Evolutionary conservation across 78 protist species (phyloP), one percentile per base, ranked within the genome.

Genomic region (Tieghemostelium lacteum): DNA sequence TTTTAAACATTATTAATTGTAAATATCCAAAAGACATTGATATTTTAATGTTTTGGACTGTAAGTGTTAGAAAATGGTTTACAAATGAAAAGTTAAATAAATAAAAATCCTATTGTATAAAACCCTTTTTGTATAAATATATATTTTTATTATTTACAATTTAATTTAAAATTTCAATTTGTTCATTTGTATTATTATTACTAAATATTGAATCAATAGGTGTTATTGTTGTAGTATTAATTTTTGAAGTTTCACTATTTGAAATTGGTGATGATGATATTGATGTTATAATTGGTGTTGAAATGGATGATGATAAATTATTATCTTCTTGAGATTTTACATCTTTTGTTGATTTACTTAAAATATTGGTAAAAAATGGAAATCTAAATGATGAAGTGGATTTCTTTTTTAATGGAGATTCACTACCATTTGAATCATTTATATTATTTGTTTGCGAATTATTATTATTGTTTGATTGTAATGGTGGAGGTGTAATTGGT

Each of bases 1-100:
- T 80, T 49, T 29, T 80, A 36, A 70, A 80, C 24, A 40, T 80
- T 31, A 67, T 80, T 14, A 80, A 80, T 55, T 80, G 88, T 80
- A 20, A 55, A 4, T 24, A 22, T n/a, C 76, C 61, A 57, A 80
- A 80, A 57, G 88, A 80, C 57, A 40, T 64, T 36, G 73, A 52
- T 2, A 52, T 80, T 8, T 28, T 80, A 20, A 80, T 67, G 76
- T 80, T 80, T 57, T 80, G 88, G 88, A 49, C 76, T 1, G 16
- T 63, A 17, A 66, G 76, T 55, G 65, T 45, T 45, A 45, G 52
- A 45, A 6, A n/a, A 45, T 45, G 10, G 10, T 45, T 45, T 6
- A 10, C 6, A 45, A 45, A 45, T 10, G 6, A 45, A 14, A 45
- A 45, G n/a, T 10, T 6, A 10, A 45, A 45, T 6, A 45, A 45